phyloP scores from a whole-genome alignment of 768 basidiomycete species.

The Leucocoprinus birnbaumii region DNA sequence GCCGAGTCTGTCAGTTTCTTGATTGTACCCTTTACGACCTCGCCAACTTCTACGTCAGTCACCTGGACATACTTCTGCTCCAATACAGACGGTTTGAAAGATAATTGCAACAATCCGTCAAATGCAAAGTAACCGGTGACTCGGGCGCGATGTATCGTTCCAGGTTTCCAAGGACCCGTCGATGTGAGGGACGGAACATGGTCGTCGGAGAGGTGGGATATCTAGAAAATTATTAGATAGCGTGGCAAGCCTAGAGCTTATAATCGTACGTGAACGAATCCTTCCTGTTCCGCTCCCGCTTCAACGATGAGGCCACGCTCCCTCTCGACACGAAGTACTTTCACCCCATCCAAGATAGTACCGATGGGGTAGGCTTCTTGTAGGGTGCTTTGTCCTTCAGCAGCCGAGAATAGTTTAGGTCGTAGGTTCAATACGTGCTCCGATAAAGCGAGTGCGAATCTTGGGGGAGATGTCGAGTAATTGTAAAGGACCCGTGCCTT shows the following conservation, averaged over 20 bases:
- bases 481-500: conserved; percentile 85
- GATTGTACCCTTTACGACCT: conserved; percentile 83
- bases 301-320: conserved; percentile 82
- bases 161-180: conserved; percentile 80
- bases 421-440: conserved; percentile 66
- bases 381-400: conserved; percentile 26
- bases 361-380: conserved; percentile 73
- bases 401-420: conserved; percentile 29
- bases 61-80: conserved; percentile 86
- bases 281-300: conserved; percentile 60
- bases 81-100: conserved; percentile 77
- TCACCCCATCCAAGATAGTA: conserved; percentile 64
- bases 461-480: conserved; percentile 70
- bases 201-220: conserved; percentile 91
- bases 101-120: conserved; percentile 88
- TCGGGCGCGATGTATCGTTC: conserved; percentile 78
- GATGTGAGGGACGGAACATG: conserved; percentile 77
- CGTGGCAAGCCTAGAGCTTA: too few species aligned
- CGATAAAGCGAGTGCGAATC: conserved; percentile 77
- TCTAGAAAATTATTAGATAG: too few species aligned
- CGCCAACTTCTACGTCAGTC: conserved; percentile 79
- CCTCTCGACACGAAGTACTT: conserved; percentile 68
- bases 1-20: conserved; percentile 80
- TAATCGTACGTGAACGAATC: conserved; percentile 80
- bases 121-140: conserved; percentile 83